Evolutionary conservation across 208 protist genomes (phyloP).

Genomic region (Trypanosoma brucei): DNA sequence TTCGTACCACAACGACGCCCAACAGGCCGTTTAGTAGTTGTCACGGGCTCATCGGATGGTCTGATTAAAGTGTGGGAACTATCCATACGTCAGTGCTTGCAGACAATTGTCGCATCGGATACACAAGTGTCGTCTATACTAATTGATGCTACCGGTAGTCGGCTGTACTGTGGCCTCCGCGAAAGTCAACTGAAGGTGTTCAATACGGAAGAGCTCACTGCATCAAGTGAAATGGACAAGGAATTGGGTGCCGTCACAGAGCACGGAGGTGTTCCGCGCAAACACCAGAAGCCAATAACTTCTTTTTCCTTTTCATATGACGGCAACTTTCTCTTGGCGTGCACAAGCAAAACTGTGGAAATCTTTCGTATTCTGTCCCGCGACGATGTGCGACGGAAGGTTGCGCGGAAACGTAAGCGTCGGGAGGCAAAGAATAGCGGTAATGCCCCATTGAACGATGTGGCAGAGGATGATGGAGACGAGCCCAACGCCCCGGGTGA

Average conservation of each 20-base stretch:
- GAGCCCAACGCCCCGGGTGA: conserved; percentile 19
- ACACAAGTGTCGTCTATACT: conserved; percentile 70
- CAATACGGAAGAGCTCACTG: conserved; percentile 50
- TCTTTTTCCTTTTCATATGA: conserved; percentile 62
- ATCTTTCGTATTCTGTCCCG: conserved; percentile 65
- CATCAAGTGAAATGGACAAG: not conserved
- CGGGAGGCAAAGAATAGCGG: conserved; percentile 22
- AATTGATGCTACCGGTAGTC: conserved; percentile 49
- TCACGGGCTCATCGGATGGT: conserved; percentile 79
- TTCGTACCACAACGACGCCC: conserved; percentile 34
- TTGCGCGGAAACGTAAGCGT: conserved; percentile 70
- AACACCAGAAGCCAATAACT: conserved; percentile 80
- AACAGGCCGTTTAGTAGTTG: conserved; percentile 31
- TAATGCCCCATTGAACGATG: conserved; percentile 4
- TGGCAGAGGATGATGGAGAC: conserved; percentile 18
- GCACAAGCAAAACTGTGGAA: conserved; percentile 84
- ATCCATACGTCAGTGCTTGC: conserved; percentile 73
- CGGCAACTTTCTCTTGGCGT: conserved; percentile 64
- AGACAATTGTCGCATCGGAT: conserved; percentile 83
- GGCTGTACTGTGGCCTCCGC: conserved; percentile 80
- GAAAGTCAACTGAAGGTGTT: conserved; percentile 88
- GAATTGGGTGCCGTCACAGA: conserved; percentile 29
- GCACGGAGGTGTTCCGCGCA: conserved; percentile 68
- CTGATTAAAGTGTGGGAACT: conserved; percentile 88
- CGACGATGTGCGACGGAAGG: conserved; percentile 72